Evolutionary conservation across 139 green algal species (phyloP).

Genomic region (Pycnococcus provasolii): DNA sequence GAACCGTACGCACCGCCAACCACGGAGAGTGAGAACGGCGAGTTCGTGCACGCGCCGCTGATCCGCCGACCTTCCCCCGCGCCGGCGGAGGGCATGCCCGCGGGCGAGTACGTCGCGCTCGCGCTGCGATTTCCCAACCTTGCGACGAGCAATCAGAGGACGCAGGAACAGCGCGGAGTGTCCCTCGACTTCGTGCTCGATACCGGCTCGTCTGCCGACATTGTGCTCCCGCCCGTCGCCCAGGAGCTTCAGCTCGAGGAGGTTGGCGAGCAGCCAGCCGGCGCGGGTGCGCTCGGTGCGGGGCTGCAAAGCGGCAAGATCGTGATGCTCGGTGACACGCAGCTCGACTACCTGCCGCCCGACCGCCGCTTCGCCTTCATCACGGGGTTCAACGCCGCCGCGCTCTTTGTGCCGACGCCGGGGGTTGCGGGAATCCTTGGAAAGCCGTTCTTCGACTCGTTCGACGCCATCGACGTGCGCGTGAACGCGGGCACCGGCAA

Average conservation of each 20-base stretch:
- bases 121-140: not conserved
- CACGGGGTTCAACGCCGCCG: not conserved
- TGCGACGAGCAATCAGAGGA: not conserved
- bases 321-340: not conserved
- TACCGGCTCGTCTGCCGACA: not conserved
- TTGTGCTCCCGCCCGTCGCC: not conserved
- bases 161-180: not conserved
- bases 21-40: too few relatives aligned
- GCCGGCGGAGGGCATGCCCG: not conserved
- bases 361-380: not conserved
- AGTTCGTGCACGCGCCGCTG: too few relatives aligned
- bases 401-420: not conserved
- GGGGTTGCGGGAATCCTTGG: not conserved
- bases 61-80: too few relatives aligned
- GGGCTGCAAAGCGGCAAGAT: not conserved
- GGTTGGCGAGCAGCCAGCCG: not conserved
- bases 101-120: not conserved
- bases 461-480: not conserved
- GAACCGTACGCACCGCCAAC: too few relatives aligned
- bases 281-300: not conserved
- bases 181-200: constrained; percentile 1
- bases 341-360: not conserved
- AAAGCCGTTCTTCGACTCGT: not conserved
- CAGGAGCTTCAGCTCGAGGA: not conserved
- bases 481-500: not conserved